A percentile compares a stretch with the other conserved stretches of the same genome.
Conservation (phyloP, 2,329 filamentous ascomycete species). For the Elsinoe necatrix region DNA sequence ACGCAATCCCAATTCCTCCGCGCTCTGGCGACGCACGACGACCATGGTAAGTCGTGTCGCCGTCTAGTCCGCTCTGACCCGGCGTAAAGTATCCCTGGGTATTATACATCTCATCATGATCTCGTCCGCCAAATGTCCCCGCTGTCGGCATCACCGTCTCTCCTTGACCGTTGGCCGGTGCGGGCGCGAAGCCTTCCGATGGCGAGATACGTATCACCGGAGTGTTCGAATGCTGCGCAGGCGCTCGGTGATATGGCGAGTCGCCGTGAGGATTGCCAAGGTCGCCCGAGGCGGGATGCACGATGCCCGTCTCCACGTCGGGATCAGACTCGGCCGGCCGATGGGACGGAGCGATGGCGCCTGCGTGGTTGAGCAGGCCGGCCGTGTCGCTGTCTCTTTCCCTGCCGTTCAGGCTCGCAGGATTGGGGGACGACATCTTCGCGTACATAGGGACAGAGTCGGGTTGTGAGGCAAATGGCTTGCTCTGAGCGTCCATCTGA, state of each 20-base stretch:
- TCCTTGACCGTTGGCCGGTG: background rate
- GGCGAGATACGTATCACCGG: conserved; percentile 11
- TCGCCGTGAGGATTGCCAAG: background rate
- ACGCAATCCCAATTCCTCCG: conserved; percentile 2
- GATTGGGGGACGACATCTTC: background rate
- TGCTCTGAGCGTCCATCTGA: conserved; percentile 12
- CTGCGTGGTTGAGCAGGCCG: conserved; percentile 15
- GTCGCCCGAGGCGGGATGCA: background rate
- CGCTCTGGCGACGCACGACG: background rate
- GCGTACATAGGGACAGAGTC: conserved; percentile 7
- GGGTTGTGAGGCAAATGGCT: background rate
- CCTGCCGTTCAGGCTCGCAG: background rate
- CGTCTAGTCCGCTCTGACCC: background rate
- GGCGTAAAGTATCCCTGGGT: conserved; percentile 3
- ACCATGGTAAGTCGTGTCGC: background rate
- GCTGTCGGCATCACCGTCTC: conserved; percentile 9
- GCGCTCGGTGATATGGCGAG: background rate
- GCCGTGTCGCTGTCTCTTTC: conserved; percentile 12
- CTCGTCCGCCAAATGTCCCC: background rate
- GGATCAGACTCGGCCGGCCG: background rate
- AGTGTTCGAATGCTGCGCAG: background rate
- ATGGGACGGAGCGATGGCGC: background rate
- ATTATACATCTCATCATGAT: conserved; percentile 11
- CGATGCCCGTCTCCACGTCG: background rate
- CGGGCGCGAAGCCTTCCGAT: background rate